These are phyloP conservation scores for Solanum tarapatanum DNA, from an alignment of 257 asterid species.

Conservation along the genomic window DNA sequence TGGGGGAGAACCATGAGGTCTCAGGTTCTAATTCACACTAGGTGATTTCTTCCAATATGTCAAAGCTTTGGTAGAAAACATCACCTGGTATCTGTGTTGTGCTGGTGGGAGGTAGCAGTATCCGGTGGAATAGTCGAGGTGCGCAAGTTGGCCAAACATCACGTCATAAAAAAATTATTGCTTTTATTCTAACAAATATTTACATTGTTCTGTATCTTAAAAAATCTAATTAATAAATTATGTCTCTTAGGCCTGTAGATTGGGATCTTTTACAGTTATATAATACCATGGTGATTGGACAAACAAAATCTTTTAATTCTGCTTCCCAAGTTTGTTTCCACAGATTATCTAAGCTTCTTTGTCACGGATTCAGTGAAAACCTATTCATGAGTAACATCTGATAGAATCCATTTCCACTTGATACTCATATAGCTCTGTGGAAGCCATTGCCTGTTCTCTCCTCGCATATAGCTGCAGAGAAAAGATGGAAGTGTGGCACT, in stretches of 20 bases:
- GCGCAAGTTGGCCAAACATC: background rate
- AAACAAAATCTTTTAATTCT: background rate
- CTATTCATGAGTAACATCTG: background rate
- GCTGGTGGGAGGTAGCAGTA: background rate
- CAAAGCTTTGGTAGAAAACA: background rate
- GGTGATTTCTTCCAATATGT: background rate
- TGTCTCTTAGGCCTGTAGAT: background rate
- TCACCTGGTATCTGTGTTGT: background rate
- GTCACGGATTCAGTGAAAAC: background rate
- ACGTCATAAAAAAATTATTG: background rate
- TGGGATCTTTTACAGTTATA: background rate
- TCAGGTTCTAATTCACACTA: background rate
- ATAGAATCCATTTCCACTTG: background rate
- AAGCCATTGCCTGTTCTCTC: background rate
- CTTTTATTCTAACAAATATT: background rate
- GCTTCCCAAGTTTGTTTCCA: background rate
- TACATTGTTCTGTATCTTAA: background rate
- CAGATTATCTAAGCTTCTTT: background rate
- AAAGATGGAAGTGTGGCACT: background rate
- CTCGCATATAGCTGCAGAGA: background rate
- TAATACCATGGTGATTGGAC: background rate
- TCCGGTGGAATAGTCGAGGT: background rate
- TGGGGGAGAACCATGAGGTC: background rate
- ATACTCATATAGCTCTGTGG: background rate
- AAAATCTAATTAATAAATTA: background rate